Percentiles rank a stretch among this genome's conserved stretches.
phyloP scores from a whole-genome alignment of 129 eudicot genomes.

The Logfia minima region DNA sequence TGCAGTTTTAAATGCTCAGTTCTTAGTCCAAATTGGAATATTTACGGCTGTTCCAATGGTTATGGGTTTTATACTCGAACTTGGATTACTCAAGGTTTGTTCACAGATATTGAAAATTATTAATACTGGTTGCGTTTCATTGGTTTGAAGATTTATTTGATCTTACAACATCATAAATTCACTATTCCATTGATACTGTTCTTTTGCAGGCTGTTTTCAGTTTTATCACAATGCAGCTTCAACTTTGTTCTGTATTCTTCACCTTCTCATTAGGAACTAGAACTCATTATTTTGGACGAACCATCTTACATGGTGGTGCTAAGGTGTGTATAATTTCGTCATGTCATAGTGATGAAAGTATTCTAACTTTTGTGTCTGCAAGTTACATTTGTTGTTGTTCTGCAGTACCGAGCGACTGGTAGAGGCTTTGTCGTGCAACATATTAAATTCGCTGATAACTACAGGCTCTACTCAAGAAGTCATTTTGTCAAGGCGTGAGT shows the following conservation, averaged over 20 bases:
- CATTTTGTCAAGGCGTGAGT: slow-evolving; percentile 98
- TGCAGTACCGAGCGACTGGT: slow-evolving; percentile 95
- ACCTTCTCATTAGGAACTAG: slow-evolving; percentile 95
- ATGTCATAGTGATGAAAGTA: slow-evolving; percentile 4
- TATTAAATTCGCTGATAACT: slow-evolving; percentile 94
- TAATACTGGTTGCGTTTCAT: not conserved
- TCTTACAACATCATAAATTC: not conserved
- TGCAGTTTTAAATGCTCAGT: slow-evolving; percentile 94
- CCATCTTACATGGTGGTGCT: slow-evolving; percentile 98
- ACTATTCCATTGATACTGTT: not conserved
- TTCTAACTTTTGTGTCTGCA: slow-evolving; percentile 2
- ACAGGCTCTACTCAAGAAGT: slow-evolving; percentile 96
- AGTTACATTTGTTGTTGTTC: slow-evolving; percentile 15
- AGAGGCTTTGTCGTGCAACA: slow-evolving; percentile 98
- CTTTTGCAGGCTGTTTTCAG: slow-evolving; percentile 88
- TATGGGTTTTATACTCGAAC: slow-evolving; percentile 93
- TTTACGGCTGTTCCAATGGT: slow-evolving; percentile 98
- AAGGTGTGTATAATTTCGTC: slow-evolving; percentile 51
- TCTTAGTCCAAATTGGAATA: slow-evolving; percentile 92
- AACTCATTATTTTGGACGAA: slow-evolving; percentile 97
- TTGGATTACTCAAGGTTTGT: slow-evolving; percentile 79
- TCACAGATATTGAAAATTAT: not conserved
- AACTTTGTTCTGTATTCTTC: slow-evolving; percentile 94
- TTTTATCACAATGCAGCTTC: slow-evolving; percentile 94
- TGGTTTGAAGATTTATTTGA: slow-evolving; percentile 7